Evolutionary conservation across 1,139 yeast genomes (phyloP).

Genomic region (Kurtzmaniella quercitrusa): DNA sequence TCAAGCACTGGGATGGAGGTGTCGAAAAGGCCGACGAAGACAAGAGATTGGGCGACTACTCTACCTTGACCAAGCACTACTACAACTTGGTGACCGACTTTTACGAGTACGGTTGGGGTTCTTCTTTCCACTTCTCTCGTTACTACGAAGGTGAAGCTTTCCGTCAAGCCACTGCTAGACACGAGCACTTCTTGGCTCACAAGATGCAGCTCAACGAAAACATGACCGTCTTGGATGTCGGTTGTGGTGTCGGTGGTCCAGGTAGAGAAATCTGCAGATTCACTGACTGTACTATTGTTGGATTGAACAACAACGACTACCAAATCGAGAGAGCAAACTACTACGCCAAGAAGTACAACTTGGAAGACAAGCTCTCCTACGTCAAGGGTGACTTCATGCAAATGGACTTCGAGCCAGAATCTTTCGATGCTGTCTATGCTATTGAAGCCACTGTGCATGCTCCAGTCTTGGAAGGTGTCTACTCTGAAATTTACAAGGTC

Average conservation of each 20-base stretch:
- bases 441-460: constrained; percentile 99
- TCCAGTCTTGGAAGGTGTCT: constrained; percentile 93
- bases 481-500: constrained; percentile 89
- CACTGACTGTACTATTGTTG: constrained; percentile 82
- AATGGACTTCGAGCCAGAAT: constrained; percentile 87
- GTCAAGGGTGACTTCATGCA: constrained; percentile 99
- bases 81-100: constrained; percentile 95
- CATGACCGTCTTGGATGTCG: constrained; percentile 93
- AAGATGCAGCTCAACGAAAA: constrained; percentile 75
- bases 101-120: constrained; percentile 99
- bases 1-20: constrained; percentile 95
- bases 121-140: constrained; percentile 96
- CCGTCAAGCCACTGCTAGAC: constrained; percentile 93
- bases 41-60: constrained; percentile 77
- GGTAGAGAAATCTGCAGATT: constrained; percentile 94
- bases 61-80: constrained; percentile 89
- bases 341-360: constrained; percentile 64
- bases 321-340: constrained; percentile 88
- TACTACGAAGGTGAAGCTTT: constrained; percentile 93
- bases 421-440: constrained; percentile 96
- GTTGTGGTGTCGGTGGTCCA: constrained; percentile 99
- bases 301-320: constrained; percentile 95
- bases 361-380: constrained; percentile 71
- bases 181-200: constrained; percentile 90
- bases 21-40: constrained; percentile 74